Evolutionary conservation across 768 basidiomycete species (phyloP).

Genomic region (Lentinula sp.): DNA sequence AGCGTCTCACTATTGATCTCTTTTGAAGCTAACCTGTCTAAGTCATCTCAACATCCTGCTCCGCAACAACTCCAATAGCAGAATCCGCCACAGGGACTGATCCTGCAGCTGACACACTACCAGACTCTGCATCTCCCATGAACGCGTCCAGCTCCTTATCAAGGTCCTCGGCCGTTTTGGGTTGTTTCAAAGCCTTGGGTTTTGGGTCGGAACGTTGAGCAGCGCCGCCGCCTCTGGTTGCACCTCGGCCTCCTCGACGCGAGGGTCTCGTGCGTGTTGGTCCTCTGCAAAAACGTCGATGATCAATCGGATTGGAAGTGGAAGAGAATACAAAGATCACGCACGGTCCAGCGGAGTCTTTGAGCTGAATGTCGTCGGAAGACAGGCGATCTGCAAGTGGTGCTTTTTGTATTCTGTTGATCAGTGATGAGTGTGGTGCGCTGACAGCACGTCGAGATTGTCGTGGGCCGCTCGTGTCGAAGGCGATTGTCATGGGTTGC

Average conservation of each 20-base stretch:
- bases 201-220: slow-evolving; percentile 22
- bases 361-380: slow-evolving; percentile 33
- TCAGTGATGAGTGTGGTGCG: slow-evolving; percentile 51
- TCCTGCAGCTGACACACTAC: background rate
- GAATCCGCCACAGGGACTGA: background rate
- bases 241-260: slow-evolving; percentile 25
- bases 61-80: background rate
- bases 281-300: slow-evolving; percentile 22
- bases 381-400: slow-evolving; percentile 63
- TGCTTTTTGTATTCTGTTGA: slow-evolving; percentile 72
- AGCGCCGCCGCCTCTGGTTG: slow-evolving; percentile 11
- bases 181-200: slow-evolving; percentile 32
- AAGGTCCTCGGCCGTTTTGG: slow-evolving; percentile 75
- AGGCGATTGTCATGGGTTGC: slow-evolving; percentile 71
- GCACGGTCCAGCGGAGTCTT: slow-evolving; percentile 27
- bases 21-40: slow-evolving; percentile 7
- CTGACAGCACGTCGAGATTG: slow-evolving; percentile 42
- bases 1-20: background rate
- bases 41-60: slow-evolving; percentile 36
- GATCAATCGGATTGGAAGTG: background rate
- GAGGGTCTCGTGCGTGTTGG: slow-evolving; percentile 35
- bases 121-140: slow-evolving; percentile 55
- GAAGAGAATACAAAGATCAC: slow-evolving; percentile 13
- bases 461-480: slow-evolving; percentile 41
- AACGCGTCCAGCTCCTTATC: slow-evolving; percentile 87